phyloP scores from a whole-genome alignment of 2,329 filamentous ascomycete genomes.

The Ceratocystis lukuohia region DNA sequence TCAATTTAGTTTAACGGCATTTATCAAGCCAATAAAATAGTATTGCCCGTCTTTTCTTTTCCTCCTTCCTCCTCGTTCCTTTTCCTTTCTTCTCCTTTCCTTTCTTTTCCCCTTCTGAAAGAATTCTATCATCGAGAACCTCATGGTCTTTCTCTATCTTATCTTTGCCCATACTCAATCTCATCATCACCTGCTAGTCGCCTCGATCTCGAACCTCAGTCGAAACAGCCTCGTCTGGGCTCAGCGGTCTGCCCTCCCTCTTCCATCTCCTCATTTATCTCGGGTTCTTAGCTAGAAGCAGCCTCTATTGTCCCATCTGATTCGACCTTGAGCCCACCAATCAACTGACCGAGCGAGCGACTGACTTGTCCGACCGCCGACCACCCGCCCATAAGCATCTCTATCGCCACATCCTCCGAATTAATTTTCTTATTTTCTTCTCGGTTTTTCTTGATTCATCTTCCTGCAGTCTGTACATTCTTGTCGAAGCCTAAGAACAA shows the following conservation, averaged over 20 bases:
- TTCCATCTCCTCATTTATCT: too few relatives aligned
- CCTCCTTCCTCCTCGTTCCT: background rate
- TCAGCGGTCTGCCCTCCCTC: too few relatives aligned
- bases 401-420: background rate
- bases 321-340: background rate
- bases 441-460: too few relatives aligned
- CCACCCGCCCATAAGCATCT: background rate
- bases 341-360: slow-evolving; percentile 5
- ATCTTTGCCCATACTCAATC: too few relatives aligned
- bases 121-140: too few relatives aligned
- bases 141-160: too few relatives aligned
- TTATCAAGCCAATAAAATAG: too few relatives aligned
- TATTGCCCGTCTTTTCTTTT: background rate
- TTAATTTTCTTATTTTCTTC: background rate
- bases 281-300: background rate
- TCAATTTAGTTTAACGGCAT: too few relatives aligned
- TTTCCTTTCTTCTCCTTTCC: background rate
- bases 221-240: too few relatives aligned
- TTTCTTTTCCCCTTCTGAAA: background rate
- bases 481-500: background rate
- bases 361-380: background rate
- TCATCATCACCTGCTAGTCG: too few relatives aligned
- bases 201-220: too few relatives aligned
- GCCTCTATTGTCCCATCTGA: background rate
- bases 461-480: background rate